A percentile compares a stretch with the other conserved stretches of the same genome.
Evolutionary conservation across 495 filamentous ascomycete species (phyloP).

Genomic region (Terfezia boudieri): DNA sequence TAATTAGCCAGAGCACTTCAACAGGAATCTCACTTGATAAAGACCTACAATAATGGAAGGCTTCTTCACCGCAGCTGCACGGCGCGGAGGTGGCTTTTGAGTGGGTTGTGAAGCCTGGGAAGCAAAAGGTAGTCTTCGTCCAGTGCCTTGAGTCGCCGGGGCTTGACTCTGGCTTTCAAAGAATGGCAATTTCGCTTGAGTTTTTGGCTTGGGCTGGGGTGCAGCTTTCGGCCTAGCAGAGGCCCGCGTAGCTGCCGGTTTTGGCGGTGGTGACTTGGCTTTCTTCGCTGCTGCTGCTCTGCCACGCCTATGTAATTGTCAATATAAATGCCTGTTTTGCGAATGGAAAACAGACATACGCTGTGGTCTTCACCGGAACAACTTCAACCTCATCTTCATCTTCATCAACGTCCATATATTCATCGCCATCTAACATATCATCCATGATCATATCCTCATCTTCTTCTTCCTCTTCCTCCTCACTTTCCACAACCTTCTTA

Average conservation of each 20-base stretch:
- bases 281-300: conserved; percentile 27
- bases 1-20: too few relatives aligned
- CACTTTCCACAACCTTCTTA: conserved; percentile 32
- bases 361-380: conserved; percentile 20
- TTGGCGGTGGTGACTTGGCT: conserved; percentile 22
- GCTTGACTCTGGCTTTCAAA: conserved; percentile 24
- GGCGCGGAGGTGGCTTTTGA: conserved; percentile 27
- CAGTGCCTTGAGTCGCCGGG: conserved; percentile 24
- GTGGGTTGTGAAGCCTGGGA: conserved; percentile 21
- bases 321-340: conserved; percentile 22
- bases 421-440: conserved; percentile 22
- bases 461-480: conserved; percentile 41
- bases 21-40: too few relatives aligned
- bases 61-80: conserved; percentile 45
- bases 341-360: conserved; percentile 33
- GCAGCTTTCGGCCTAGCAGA: conserved; percentile 20
- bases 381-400: conserved; percentile 15
- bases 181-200: conserved; percentile 57
- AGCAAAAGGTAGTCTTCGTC: conserved; percentile 23
- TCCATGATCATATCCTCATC: conserved; percentile 23
- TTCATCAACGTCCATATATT: conserved; percentile 33
- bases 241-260: conserved; percentile 21
- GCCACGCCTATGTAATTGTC: conserved; percentile 18
- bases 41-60: neutral
- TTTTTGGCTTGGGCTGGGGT: conserved; percentile 18